These are phyloP conservation scores for Calonectria henricotiae DNA, from an alignment of 2,329 filamentous ascomycete species.

Conservation along the genomic window DNA sequence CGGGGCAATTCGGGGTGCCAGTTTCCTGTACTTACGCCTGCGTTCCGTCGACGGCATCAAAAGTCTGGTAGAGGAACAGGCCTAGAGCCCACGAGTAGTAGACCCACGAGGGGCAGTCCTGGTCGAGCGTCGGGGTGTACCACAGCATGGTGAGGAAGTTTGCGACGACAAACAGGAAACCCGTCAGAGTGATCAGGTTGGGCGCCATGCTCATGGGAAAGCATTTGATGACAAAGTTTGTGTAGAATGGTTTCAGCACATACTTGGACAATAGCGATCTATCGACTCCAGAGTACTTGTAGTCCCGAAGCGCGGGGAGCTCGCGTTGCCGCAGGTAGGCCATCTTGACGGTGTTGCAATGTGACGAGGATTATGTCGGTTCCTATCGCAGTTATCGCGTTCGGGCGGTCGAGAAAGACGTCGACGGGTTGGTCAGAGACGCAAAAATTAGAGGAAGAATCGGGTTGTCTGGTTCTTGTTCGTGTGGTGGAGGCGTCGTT, in stretches of 20 bases:
- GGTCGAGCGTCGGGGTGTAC: conserved; percentile 95
- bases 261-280: conserved; percentile 92
- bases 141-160: conserved; percentile 95
- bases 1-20: too few species aligned
- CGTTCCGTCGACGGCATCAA: conserved; percentile 95
- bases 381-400: conserved; percentile 4
- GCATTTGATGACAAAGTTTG: conserved; percentile 90
- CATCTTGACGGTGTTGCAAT: conserved; percentile 70
- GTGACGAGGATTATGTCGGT: conserved; percentile 10
- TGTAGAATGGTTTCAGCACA: conserved; percentile 98
- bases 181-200: conserved; percentile 89
- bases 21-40: conserved; percentile 79
- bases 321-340: conserved; percentile 96
- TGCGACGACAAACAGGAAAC: conserved; percentile 89
- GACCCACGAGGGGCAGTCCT: conserved; percentile 95
- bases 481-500: conserved; percentile 21
- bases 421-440: background rate
- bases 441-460: conserved; percentile 5
- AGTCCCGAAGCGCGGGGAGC: conserved; percentile 89
- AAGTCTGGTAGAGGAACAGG: conserved; percentile 96
- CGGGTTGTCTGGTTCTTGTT: conserved; percentile 8
- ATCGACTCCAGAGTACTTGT: conserved; percentile 96
- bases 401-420: conserved; percentile 12
- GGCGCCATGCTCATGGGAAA: conserved; percentile 97
- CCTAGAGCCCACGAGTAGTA: conserved; percentile 93